Conservation (phyloP, 2,329 filamentous ascomycete genomes). For the Diaporthe sp. region DNA sequence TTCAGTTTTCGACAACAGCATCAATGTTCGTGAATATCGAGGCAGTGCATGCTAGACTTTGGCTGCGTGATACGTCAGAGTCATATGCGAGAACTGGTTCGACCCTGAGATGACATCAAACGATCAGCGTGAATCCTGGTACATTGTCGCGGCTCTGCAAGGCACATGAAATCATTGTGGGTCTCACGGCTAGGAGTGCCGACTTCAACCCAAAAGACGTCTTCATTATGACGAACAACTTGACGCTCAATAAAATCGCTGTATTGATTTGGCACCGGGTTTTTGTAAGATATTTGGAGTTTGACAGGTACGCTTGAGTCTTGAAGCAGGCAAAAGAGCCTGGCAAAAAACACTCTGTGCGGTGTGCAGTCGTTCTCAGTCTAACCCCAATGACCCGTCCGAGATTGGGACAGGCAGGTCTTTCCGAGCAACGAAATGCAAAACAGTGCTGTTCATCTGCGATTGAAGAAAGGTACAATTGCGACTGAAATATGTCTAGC, state of each 20-base stretch:
- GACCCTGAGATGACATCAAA: constrained; percentile 29
- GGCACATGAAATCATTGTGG: constrained; percentile 30
- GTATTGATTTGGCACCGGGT: too few relatives aligned
- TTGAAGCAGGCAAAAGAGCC: too few relatives aligned
- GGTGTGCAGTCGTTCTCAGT: background rate
- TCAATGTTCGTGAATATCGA: background rate
- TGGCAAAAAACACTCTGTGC: too few relatives aligned
- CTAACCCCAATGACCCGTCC: background rate
- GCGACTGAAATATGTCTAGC: background rate
- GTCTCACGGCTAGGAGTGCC: background rate
- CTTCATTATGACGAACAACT: background rate
- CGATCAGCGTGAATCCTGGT: background rate
- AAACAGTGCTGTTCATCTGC: background rate
- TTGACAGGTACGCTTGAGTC: background rate
- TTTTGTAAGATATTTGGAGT: background rate
- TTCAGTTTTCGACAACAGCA: background rate
- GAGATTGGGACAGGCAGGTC: background rate
- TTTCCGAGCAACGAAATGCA: background rate
- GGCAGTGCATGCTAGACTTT: background rate
- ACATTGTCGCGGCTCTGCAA: background rate
- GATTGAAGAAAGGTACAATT: background rate
- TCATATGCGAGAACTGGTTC: background rate
- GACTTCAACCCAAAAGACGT: background rate
- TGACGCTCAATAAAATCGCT: background rate
- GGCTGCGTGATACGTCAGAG: constrained; percentile 21